A percentile compares a stretch with the other conserved stretches of the same genome.
phyloP scores from a whole-genome alignment of 2,329 filamentous ascomycete species.

The Salinomyces thailandicus region DNA sequence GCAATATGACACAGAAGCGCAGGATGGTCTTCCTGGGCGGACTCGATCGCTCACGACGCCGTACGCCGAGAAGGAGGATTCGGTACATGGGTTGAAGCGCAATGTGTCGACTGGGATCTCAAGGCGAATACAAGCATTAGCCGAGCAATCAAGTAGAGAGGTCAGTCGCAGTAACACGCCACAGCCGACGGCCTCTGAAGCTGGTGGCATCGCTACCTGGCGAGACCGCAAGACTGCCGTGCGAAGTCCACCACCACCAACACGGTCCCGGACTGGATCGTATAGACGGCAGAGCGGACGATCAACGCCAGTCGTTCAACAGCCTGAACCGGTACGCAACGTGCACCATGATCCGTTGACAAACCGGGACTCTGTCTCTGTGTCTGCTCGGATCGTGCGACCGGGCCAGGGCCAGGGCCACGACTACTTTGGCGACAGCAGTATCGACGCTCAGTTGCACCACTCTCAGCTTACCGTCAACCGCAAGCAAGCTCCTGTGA shows the following conservation, averaged over 20 bases:
- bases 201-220: conserved; percentile 2
- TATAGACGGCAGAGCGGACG: conserved; percentile 10
- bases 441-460: conserved; percentile 36
- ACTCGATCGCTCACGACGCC: background rate
- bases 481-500: conserved; percentile 32
- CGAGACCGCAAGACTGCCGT: conserved; percentile 7
- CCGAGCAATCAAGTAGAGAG: conserved; percentile 49
- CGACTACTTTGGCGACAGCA: conserved; percentile 17
- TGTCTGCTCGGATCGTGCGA: conserved; percentile 73
- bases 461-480: conserved; percentile 53
- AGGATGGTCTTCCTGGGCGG: background rate
- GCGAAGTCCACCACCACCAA: conserved; percentile 10
- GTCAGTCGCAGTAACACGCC: conserved; percentile 11
- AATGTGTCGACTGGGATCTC: conserved; percentile 87
- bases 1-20: background rate
- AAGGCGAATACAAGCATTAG: conserved; percentile 84
- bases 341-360: conserved; percentile 28
- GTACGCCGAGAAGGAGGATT: conserved; percentile 26
- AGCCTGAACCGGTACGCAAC: conserved; percentile 30
- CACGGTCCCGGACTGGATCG: conserved; percentile 12
- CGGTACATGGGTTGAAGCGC: conserved; percentile 42
- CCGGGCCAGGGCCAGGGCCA: conserved; percentile 36
- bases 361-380: conserved; percentile 68
- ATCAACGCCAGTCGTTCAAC: conserved; percentile 3
- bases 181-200: conserved; percentile 5